Percentiles rank a stretch among this genome's conserved stretches.
Evolutionary conservation across 78 protist species (phyloP).

Genomic region (Dictyostelium intermedium): DNA sequence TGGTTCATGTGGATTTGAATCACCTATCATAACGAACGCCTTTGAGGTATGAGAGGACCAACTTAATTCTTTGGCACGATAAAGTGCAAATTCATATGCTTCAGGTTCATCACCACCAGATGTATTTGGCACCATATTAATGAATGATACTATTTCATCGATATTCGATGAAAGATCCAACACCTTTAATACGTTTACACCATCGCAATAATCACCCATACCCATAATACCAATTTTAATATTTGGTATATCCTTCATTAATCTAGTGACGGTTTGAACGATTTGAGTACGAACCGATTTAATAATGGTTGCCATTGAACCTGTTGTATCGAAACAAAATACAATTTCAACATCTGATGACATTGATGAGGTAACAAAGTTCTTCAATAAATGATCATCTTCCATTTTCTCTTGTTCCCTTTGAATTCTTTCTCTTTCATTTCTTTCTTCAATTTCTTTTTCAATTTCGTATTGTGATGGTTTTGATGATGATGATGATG

Average conservation of each 20-base stretch:
- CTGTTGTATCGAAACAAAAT: slow-evolving; percentile 84
- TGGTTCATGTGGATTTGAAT: slow-evolving; percentile 81
- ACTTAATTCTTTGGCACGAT: slow-evolving; percentile 45
- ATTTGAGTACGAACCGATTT: slow-evolving; percentile 51
- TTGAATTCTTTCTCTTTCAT: background rate
- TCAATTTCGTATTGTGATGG: background rate
- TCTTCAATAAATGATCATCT: slow-evolving; percentile 42
- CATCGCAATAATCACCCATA: slow-evolving; percentile 85
- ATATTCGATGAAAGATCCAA: slow-evolving; percentile 51
- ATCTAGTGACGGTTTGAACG: slow-evolving; percentile 45
- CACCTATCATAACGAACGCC: slow-evolving; percentile 85
- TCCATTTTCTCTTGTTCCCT: slow-evolving; percentile 21
- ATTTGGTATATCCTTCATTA: slow-evolving; percentile 74
- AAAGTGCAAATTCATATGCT: slow-evolving; percentile 71
- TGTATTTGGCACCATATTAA: slow-evolving; percentile 56
- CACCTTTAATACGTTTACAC: background rate
- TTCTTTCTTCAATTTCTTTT: background rate
- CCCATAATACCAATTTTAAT: slow-evolving; percentile 83
- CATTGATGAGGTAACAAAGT: slow-evolving; percentile 53
- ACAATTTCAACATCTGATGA: slow-evolving; percentile 79
- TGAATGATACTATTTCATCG: slow-evolving; percentile 16
- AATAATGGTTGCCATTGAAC: slow-evolving; percentile 38
- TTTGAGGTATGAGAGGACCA: slow-evolving; percentile 72
- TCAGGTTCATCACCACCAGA: slow-evolving; percentile 84
- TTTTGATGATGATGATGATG: background rate